Evolutionary conservation across 163 green algal genomes (phyloP).

Genomic region (Scenedesmus sp.): DNA sequence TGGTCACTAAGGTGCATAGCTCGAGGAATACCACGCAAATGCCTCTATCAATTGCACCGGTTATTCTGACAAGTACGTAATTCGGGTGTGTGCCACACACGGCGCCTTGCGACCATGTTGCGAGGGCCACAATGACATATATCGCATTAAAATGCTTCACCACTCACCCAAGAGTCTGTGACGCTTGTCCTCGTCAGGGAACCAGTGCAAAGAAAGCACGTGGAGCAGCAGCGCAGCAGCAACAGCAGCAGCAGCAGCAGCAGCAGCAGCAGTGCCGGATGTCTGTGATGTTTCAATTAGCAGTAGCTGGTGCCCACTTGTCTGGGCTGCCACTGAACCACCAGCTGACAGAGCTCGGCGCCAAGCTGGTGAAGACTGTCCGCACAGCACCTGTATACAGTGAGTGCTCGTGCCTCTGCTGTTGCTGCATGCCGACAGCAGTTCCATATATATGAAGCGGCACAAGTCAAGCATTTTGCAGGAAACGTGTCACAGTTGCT

Average conservation of each 20-base stretch:
- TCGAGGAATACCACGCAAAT: background rate
- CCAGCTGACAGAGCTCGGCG: slow-evolving; percentile 73
- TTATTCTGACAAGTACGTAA: background rate
- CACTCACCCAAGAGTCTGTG: background rate
- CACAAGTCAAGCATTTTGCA: too few relatives aligned
- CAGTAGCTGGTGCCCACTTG: slow-evolving; percentile 73
- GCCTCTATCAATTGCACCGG: background rate
- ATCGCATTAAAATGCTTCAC: background rate
- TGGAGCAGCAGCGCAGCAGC: background rate
- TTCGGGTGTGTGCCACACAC: background rate
- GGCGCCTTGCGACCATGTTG: background rate
- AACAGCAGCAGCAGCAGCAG: background rate
- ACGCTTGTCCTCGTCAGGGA: background rate
- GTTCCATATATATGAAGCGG: too few relatives aligned
- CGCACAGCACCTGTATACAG: slow-evolving; percentile 73
- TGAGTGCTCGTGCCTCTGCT: background rate
- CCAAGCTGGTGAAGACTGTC: slow-evolving; percentile 61
- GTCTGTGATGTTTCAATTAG: slow-evolving; percentile 47
- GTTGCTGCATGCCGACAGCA: background rate
- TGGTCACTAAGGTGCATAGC: too few relatives aligned
- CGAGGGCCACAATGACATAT: background rate
- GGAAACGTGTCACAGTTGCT: too few relatives aligned
- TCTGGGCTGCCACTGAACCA: slow-evolving; percentile 74
- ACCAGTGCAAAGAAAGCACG: background rate
- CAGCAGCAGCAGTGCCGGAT: background rate